Evolutionary conservation across 805 yeast species (phyloP).

Genomic region (Lachancea dasiensis): DNA sequence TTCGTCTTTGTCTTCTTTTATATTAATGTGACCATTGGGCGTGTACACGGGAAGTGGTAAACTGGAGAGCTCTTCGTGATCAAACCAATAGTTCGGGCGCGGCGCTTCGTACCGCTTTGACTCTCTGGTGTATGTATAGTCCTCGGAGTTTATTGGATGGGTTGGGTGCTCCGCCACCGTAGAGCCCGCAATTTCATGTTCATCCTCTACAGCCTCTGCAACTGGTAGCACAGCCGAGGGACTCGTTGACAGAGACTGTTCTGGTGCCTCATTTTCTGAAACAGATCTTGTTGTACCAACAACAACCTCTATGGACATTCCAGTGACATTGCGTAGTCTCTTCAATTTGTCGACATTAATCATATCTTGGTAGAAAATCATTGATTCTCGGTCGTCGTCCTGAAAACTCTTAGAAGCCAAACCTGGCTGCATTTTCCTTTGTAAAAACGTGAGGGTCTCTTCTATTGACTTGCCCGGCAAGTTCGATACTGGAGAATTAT

Average conservation of each 20-base stretch:
- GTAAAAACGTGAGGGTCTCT: conserved; percentile 6
- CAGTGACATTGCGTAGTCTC: conserved; percentile 68
- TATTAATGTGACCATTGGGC: conserved; percentile 11
- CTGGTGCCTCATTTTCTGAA: background rate
- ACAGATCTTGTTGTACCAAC: conserved; percentile 64
- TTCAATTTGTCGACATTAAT: conserved; percentile 78
- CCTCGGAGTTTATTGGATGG: background rate
- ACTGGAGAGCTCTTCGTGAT: conserved; percentile 2
- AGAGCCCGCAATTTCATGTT: too few species aligned
- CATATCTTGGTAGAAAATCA: conserved; percentile 35
- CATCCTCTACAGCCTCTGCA: too few species aligned
- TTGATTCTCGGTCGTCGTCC: conserved; percentile 24
- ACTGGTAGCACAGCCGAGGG: background rate
- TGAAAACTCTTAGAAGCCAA: conserved; percentile 5
- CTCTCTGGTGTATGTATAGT: too few species aligned
- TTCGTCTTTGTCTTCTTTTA: conserved; percentile 36
- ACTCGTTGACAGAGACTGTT: conserved; percentile 6
- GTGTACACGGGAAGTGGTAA: conserved; percentile 21
- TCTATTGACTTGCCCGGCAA: conserved; percentile 6
- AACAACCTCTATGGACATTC: conserved; percentile 72
- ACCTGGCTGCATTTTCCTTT: conserved; percentile 1
- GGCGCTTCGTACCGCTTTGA: background rate
- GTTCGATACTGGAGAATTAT: conserved; percentile 3
- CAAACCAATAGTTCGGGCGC: background rate
- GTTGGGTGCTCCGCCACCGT: too few species aligned